Evolutionary conservation across 208 protist genomes (phyloP).

Genomic region (Trypanosoma congolense): DNA sequence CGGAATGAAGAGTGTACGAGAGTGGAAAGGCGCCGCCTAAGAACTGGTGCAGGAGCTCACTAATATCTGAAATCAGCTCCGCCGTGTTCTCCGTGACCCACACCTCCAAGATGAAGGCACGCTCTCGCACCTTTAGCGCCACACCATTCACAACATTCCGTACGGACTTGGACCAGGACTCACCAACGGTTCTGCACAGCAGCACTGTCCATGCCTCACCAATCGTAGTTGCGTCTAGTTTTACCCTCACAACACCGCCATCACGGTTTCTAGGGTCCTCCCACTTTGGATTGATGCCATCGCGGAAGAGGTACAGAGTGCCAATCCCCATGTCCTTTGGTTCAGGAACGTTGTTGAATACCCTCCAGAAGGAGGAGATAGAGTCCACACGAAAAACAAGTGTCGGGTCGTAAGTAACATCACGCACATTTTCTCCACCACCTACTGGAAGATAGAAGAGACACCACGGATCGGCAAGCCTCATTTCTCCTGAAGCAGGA

Average conservation of each 20-base stretch:
- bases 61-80: conserved; percentile 60
- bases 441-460: conserved; percentile 67
- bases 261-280: conserved; percentile 89
- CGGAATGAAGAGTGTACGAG: conserved; percentile 54
- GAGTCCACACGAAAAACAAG: conserved; percentile 76
- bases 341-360: conserved; percentile 91
- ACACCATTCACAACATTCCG: conserved; percentile 77
- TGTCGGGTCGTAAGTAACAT: conserved; percentile 76
- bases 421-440: conserved; percentile 54
- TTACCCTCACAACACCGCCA: conserved; percentile 80
- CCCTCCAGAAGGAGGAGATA: conserved; percentile 83
- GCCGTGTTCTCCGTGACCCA: conserved; percentile 71
- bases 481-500: conserved; percentile 52
- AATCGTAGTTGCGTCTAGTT: conserved; percentile 31
- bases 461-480: conserved; percentile 71
- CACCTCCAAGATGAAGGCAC: conserved; percentile 69
- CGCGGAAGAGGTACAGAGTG: conserved; percentile 93
- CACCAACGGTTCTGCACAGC: conserved; percentile 73
- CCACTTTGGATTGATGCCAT: conserved; percentile 95
- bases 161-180: conserved; percentile 68
- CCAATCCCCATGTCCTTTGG: conserved; percentile 70
- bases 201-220: conserved; percentile 81
- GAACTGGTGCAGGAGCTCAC: conserved; percentile 46
- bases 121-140: conserved; percentile 70
- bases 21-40: conserved; percentile 49